These are phyloP conservation scores for Penicillium sp. DNA, from an alignment of 2,329 filamentous ascomycete species.

Conservation along the genomic window DNA sequence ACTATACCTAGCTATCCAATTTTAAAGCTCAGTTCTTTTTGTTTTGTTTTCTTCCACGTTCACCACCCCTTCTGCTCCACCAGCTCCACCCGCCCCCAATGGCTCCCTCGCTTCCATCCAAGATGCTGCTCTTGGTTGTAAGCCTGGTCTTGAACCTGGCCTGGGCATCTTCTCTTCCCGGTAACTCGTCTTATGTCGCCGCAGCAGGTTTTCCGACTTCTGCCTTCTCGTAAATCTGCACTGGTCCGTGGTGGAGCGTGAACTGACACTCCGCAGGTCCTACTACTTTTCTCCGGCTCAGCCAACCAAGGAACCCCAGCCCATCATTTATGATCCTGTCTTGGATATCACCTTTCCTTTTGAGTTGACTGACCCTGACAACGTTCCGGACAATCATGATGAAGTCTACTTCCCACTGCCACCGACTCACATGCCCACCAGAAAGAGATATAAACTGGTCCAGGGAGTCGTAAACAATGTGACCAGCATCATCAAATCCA, in stretches of 20 bases:
- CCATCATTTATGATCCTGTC: constrained; percentile 56
- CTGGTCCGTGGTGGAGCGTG: background rate
- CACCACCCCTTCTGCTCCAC: background rate
- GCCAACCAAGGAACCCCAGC: constrained; percentile 55
- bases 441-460: constrained; percentile 46
- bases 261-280: constrained; percentile 24
- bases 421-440: constrained; percentile 47
- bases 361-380: constrained; percentile 57
- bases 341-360: constrained; percentile 57
- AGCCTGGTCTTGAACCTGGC: background rate
- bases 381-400: constrained; percentile 54
- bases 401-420: constrained; percentile 54
- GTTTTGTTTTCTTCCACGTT: background rate
- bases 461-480: constrained; percentile 44
- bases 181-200: constrained; percentile 26
- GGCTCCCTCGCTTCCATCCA: background rate
- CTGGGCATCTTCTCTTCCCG: constrained; percentile 21
- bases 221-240: constrained; percentile 44
- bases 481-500: constrained; percentile 49
- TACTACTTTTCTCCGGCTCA: constrained; percentile 50
- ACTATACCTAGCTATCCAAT: too few relatives aligned
- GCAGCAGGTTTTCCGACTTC: constrained; percentile 54
- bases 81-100: background rate
- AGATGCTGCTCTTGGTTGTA: constrained; percentile 2
- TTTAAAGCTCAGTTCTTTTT: background rate